A percentile compares a stretch with the other conserved stretches of the same genome.
These are phyloP conservation scores for Nitzschia inconspicua DNA, from an alignment of 108 stramenopile genomes.

Conservation along the genomic window DNA sequence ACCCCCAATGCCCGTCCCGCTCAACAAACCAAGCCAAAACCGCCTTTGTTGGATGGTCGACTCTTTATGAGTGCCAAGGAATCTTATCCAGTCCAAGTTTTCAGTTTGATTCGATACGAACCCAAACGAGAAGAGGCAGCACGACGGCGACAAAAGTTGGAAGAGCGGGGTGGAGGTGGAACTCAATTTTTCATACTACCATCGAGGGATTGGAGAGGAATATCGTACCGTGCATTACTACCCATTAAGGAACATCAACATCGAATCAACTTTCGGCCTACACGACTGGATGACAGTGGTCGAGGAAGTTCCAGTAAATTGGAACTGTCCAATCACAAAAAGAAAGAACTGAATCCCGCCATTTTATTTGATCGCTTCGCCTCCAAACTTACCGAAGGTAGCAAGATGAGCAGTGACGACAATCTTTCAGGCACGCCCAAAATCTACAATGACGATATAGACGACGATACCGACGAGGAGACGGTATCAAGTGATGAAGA, in stretches of 20 bases:
- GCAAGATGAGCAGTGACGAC: background rate
- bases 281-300: too few relatives aligned
- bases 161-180: conserved; percentile 83
- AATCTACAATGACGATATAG: background rate
- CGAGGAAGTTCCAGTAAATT: background rate
- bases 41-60: conserved; percentile 74
- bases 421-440: background rate
- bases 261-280: too few relatives aligned
- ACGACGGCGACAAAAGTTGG: conserved; percentile 71
- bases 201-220: conserved; percentile 81
- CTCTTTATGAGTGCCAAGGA: conserved; percentile 68
- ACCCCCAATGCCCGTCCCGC: conserved; percentile 4
- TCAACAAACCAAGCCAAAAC: conserved; percentile 7
- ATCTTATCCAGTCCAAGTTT: conserved; percentile 71
- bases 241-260: too few relatives aligned
- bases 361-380: conserved; percentile 36
- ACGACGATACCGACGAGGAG: conserved; percentile 14
- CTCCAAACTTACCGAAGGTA: conserved; percentile 1
- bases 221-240: conserved; percentile 67
- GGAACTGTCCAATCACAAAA: background rate
- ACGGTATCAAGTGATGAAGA: conserved; percentile 10
- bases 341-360: background rate
- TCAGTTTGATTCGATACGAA: conserved; percentile 80
- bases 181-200: conserved; percentile 79
- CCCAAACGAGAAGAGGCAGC: conserved; percentile 82